phyloP scores from a whole-genome alignment of 495 filamentous ascomycete genomes.

The Aspergillus bertholletiae region DNA sequence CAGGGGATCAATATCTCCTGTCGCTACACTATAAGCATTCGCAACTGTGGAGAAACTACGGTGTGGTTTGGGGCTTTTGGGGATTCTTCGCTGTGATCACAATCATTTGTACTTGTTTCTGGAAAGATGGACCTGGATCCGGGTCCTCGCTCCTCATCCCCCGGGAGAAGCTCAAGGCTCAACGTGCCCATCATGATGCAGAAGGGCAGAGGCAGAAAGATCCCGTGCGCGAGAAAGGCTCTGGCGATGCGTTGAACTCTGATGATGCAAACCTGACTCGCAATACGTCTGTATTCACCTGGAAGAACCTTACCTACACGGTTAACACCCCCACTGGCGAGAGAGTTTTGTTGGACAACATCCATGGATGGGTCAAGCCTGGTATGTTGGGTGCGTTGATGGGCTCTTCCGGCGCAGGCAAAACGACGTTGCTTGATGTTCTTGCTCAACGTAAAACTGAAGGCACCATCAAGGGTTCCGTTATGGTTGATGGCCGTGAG shows the following conservation, averaged over 20 bases:
- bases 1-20: slow-evolving; percentile 47
- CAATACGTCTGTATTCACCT: slow-evolving; percentile 57
- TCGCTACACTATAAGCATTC: slow-evolving; percentile 45
- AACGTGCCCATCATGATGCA: slow-evolving; percentile 22
- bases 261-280: slow-evolving; percentile 36
- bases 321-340: slow-evolving; percentile 42
- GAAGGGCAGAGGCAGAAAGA: too few species aligned
- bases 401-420: slow-evolving; percentile 62
- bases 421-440: slow-evolving; percentile 57
- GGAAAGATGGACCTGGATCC: slow-evolving; percentile 32
- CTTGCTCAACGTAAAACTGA: slow-evolving; percentile 70
- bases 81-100: slow-evolving; percentile 36
- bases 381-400: slow-evolving; percentile 75
- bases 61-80: slow-evolving; percentile 46
- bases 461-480: slow-evolving; percentile 81
- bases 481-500: slow-evolving; percentile 77
- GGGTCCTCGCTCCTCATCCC: slow-evolving; percentile 36
- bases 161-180: slow-evolving; percentile 29
- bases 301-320: slow-evolving; percentile 57
- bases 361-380: slow-evolving; percentile 89
- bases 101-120: slow-evolving; percentile 34
- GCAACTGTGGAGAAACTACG: slow-evolving; percentile 49
- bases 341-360: slow-evolving; percentile 63
- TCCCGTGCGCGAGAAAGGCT: slow-evolving; percentile 20
- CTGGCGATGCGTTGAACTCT: slow-evolving; percentile 5